Conservation (phyloP, 345 rosid genomes). For the Euphorbia pulcherrima region DNA sequence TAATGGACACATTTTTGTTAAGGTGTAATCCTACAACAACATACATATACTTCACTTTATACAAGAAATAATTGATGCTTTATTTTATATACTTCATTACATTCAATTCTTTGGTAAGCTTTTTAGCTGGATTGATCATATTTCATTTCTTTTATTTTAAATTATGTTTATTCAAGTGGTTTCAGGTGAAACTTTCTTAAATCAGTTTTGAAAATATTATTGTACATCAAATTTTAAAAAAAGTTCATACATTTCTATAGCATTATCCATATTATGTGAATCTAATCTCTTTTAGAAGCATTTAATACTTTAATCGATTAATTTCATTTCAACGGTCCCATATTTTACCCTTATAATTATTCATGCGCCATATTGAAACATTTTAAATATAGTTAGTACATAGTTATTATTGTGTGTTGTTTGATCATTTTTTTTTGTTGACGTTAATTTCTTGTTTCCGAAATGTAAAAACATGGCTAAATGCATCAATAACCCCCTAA, state of each 20-base stretch:
- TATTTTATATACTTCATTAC: too few species aligned
- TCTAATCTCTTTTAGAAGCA: background rate
- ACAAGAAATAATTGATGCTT: slow-evolving; percentile 7
- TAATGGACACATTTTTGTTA: slow-evolving; percentile 6
- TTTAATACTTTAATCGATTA: background rate
- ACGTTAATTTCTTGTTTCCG: too few species aligned
- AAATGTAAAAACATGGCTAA: too few species aligned
- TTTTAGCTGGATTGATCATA: background rate
- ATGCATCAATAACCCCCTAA: too few species aligned
- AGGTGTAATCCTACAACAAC: background rate
- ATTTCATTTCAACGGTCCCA: background rate
- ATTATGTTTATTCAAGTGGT: background rate
- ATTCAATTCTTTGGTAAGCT: background rate
- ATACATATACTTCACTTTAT: slow-evolving; percentile 3
- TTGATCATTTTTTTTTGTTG: too few species aligned
- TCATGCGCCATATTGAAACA: too few species aligned
- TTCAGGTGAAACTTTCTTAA: slow-evolving; percentile 8
- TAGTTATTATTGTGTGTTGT: too few species aligned
- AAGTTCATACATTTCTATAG: background rate
- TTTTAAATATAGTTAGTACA: too few species aligned
- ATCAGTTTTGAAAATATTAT: too few species aligned
- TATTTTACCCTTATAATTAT: too few species aligned
- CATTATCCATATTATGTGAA: background rate
- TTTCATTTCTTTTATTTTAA: background rate
- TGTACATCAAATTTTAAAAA: background rate